phyloP scores from a whole-genome alignment of 2,329 filamentous ascomycete species.

The Monosporascus sp. region DNA sequence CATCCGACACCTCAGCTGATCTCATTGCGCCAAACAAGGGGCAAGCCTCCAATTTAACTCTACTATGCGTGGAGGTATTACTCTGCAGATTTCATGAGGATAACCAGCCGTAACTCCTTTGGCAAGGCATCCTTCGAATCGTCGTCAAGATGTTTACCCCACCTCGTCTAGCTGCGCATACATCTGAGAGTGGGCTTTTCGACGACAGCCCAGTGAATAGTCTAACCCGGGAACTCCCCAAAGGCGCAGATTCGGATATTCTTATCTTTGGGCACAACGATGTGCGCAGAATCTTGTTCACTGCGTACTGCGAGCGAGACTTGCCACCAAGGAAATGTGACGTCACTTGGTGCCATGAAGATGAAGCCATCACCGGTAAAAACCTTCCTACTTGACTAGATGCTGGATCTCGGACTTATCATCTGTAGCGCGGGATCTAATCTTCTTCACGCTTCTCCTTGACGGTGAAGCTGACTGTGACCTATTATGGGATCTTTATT shows the following conservation, averaged over 20 bases:
- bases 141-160: not conserved
- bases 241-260: slow-evolving; percentile 43
- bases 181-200: slow-evolving; percentile 15
- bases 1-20: too few species aligned
- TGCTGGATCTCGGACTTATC: not conserved
- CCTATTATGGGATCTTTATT: slow-evolving; percentile 50
- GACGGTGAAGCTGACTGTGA: slow-evolving; percentile 29
- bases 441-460: slow-evolving; percentile 46
- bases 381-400: not conserved
- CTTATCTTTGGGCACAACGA: slow-evolving; percentile 54
- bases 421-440: slow-evolving; percentile 46
- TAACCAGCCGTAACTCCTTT: too few species aligned
- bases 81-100: too few species aligned
- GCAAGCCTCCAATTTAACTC: too few species aligned
- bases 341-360: slow-evolving; percentile 52
- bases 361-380: slow-evolving; percentile 45
- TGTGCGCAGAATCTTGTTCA: slow-evolving; percentile 51
- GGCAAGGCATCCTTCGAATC: too few species aligned
- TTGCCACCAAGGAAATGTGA: slow-evolving; percentile 39
- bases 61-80: too few species aligned
- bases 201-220: slow-evolving; percentile 50
- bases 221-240: slow-evolving; percentile 42
- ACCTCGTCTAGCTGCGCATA: not conserved
- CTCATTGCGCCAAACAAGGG: too few species aligned
- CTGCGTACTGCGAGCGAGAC: slow-evolving; percentile 37